These are phyloP conservation scores for Inga oerstediana DNA, from an alignment of 306 rosid species.

Conservation along the genomic window DNA sequence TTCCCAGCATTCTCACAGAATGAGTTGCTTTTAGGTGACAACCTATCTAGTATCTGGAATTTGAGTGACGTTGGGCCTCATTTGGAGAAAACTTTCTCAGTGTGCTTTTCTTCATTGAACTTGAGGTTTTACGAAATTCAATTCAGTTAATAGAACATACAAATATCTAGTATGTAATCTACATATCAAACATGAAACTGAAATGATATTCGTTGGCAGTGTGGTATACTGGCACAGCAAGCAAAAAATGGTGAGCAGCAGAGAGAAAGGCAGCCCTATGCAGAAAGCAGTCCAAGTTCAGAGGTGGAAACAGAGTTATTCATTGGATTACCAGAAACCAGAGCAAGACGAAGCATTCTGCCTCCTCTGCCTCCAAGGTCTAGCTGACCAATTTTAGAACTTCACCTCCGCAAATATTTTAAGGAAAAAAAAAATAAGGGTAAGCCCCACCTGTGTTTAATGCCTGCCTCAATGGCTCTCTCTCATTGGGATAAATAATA, in stretches of 20 bases:
- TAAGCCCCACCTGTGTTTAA: slow-evolving; percentile 23
- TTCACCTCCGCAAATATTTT: background rate
- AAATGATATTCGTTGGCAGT: slow-evolving; percentile 30
- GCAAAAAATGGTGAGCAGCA: slow-evolving; percentile 19
- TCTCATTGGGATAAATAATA: slow-evolving; percentile 15
- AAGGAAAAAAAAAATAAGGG: background rate
- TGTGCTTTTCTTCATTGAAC: background rate
- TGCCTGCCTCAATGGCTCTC: background rate
- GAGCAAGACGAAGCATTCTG: slow-evolving; percentile 30
- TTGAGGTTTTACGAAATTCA: background rate
- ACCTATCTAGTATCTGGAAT: background rate
- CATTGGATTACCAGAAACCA: slow-evolving; percentile 58
- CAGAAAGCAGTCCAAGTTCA: slow-evolving; percentile 48
- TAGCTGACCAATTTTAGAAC: background rate
- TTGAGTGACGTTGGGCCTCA: background rate
- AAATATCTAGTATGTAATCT: background rate
- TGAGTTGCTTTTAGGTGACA: background rate
- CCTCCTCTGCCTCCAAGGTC: slow-evolving; percentile 4
- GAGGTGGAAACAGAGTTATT: slow-evolving; percentile 64
- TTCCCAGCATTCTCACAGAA: background rate
- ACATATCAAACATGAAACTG: background rate
- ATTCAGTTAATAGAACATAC: background rate
- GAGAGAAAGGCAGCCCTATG: slow-evolving; percentile 19
- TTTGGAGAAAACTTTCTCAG: background rate
- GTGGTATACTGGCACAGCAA: slow-evolving; percentile 22